phyloP scores from a whole-genome alignment of 257 asterid genomes.

The Gentiana macrophylla region DNA sequence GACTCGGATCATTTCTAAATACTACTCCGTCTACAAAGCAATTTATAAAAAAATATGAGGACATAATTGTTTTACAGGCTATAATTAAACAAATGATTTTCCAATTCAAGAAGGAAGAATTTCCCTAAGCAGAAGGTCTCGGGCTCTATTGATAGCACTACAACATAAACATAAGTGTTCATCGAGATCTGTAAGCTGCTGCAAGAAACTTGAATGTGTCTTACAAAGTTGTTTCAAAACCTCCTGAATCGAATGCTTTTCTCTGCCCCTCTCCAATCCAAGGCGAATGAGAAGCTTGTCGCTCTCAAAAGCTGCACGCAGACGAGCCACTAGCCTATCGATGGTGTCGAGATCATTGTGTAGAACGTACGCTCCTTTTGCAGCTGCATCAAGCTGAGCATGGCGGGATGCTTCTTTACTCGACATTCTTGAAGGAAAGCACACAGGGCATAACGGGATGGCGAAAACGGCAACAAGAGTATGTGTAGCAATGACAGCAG shows the following conservation, averaged over 20 bases:
- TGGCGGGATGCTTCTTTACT: constrained; percentile 46
- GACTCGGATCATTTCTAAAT: no score
- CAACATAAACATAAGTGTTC: constrained; percentile 80
- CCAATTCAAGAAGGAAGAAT: constrained; percentile 2
- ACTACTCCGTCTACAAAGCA: no score
- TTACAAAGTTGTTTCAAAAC: constrained; percentile 55
- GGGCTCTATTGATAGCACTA: constrained; percentile 64
- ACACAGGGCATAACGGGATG: constrained; percentile 19
- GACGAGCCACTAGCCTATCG: constrained; percentile 51
- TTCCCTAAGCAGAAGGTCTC: constrained; percentile 46
- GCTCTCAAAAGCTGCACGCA: constrained; percentile 39
- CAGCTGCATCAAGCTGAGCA: constrained; percentile 73
- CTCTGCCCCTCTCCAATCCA: constrained; percentile 62
- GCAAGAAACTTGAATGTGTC: constrained; percentile 39
- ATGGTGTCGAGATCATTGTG: constrained; percentile 64
- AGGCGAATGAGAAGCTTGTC: constrained; percentile 41
- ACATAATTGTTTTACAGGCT: no score
- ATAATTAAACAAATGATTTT: no score
- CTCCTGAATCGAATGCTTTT: constrained; percentile 52
- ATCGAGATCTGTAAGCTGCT: constrained; percentile 66
- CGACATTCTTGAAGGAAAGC: constrained; percentile 23
- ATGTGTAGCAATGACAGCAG: constrained; percentile 54
- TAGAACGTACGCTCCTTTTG: constrained; percentile 53
- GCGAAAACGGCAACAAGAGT: constrained; percentile 39
- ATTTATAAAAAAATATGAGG: no score